These are phyloP conservation scores for Ustilago nuda DNA, from an alignment of 1,284 basidiomycete genomes.

Conservation along the genomic window DNA sequence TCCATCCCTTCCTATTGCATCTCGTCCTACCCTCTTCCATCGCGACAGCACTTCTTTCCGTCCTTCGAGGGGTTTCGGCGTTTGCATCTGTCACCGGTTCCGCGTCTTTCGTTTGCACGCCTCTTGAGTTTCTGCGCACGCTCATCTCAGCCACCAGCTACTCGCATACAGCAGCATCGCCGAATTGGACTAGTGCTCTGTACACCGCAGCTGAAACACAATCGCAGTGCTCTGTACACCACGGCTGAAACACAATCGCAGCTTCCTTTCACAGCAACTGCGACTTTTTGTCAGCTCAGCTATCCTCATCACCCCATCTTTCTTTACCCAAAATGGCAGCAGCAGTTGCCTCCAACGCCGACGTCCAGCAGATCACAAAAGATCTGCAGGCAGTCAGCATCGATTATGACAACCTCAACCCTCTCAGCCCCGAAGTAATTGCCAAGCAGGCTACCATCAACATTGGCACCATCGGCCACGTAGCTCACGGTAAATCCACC, in stretches of 20 bases:
- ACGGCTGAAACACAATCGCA: neutral
- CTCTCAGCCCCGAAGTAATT: conserved; percentile 94
- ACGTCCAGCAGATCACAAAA: conserved; percentile 45
- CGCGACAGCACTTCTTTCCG: conserved; percentile 2
- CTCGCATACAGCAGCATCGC: conserved; percentile 8
- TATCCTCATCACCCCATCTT: conserved; percentile 11
- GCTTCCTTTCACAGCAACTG: neutral
- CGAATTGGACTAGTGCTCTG: neutral
- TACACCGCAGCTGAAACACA: neutral
- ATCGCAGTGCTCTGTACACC: no score
- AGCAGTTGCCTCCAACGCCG: conserved; percentile 47
- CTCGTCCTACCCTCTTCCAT: neutral
- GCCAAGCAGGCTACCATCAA: conserved; percentile 84
- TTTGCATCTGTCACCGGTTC: conserved; percentile 16
- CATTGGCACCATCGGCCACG: conserved; percentile 70
- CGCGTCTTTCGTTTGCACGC: conserved; percentile 5
- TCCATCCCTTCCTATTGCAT: neutral
- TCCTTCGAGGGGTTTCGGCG: conserved; percentile 8
- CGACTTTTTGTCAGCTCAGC: neutral
- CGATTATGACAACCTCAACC: conserved; percentile 75
- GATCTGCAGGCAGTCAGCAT: conserved; percentile 43
- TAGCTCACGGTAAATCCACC: conserved; percentile 92
- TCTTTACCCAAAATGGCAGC: conserved; percentile 45
- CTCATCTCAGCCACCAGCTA: neutral
- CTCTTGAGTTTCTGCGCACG: conserved; percentile 10